Evolutionary conservation across 192 early-diverging fungal genomes (phyloP), one percentile per base, ranked within the genome.

Genomic region (Pilobolus umbonatus): DNA sequence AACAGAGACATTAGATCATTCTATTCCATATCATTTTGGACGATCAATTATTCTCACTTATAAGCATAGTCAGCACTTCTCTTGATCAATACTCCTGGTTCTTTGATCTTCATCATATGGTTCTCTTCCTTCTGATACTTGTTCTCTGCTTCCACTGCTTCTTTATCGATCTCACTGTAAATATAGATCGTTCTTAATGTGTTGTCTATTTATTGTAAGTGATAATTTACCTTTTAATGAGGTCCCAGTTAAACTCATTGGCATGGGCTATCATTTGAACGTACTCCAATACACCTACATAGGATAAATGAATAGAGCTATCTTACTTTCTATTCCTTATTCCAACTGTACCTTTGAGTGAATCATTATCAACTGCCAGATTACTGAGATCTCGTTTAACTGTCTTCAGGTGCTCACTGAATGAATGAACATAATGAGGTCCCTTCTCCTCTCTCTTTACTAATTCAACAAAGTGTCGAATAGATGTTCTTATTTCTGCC

Each of bases 401-500:
- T 6, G 48, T 12, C 28, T 52, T 61, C 12, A 61, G 49, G 24
- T 49, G 49, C 8, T 51, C 36, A 17, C 60, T 61, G 19, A 61
- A 61, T 0, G 17, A 9, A 47, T 61, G 49, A 17, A 61, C 60
- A 43, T 30, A 61, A 51, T 61, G 31, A 9, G 60, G 60, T n/a
- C 36, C 49, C 17, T 61, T 61, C 17, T 43, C 26, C 6, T 61
- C 60, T 21, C 34, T 22, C 32, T 61, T 47, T 24, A 61, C 31
- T 31, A 61, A 49, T 12, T 46, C 30, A 19, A 49, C 52, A 51
- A 61, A 61, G 17, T 61, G 32, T 15, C 31, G n/a, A 2, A 61
- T 24, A 51, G 60, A 61, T 32, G 60, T 42, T 42, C 60, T 32
- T 19, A 61, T 61, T 35, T 61, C 60, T 32, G 60, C 50, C 9